phyloP scores from a whole-genome alignment of 1,284 basidiomycete species.

The Ceratobasidium theobromae region DNA sequence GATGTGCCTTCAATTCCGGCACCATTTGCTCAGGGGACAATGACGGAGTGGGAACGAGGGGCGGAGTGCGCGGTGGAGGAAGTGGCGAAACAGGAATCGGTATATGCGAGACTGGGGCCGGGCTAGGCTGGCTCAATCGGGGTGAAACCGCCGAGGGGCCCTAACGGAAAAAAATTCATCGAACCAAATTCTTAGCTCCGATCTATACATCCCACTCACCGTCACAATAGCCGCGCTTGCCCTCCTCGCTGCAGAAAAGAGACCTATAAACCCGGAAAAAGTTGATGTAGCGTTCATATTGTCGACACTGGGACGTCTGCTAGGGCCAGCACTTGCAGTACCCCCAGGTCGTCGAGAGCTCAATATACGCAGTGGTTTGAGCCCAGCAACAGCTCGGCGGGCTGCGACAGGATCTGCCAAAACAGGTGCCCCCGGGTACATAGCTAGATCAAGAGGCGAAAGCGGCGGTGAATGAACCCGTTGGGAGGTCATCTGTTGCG shows the following conservation, averaged over 20 bases:
- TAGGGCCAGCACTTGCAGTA: slow-evolving; percentile 22
- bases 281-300: not conserved
- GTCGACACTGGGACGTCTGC: not conserved
- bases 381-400: slow-evolving; percentile 14
- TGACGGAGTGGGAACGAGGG: slow-evolving; percentile 1
- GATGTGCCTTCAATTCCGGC: slow-evolving; percentile 9
- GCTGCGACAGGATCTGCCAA: not conserved
- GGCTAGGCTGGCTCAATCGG: not conserved
- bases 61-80: slow-evolving; percentile 18
- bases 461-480: slow-evolving; percentile 16
- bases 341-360: slow-evolving; percentile 17
- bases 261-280: not conserved
- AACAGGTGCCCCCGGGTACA: slow-evolving; percentile 11
- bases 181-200: not conserved
- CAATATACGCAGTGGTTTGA: slow-evolving; percentile 16
- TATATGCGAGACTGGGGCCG: not conserved
- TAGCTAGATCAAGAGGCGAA: slow-evolving; percentile 20
- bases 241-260: slow-evolving; percentile 13
- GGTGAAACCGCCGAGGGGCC: not conserved
- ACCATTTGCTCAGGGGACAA: slow-evolving; percentile 14
- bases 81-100: slow-evolving; percentile 23
- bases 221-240: not conserved
- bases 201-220: not conserved
- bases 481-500: slow-evolving; percentile 1
- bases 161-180: not conserved